A percentile compares a stretch with the other conserved stretches of the same genome.
Evolutionary conservation across 1,284 basidiomycete genomes (phyloP).

Genomic region (Irpex sp.): DNA sequence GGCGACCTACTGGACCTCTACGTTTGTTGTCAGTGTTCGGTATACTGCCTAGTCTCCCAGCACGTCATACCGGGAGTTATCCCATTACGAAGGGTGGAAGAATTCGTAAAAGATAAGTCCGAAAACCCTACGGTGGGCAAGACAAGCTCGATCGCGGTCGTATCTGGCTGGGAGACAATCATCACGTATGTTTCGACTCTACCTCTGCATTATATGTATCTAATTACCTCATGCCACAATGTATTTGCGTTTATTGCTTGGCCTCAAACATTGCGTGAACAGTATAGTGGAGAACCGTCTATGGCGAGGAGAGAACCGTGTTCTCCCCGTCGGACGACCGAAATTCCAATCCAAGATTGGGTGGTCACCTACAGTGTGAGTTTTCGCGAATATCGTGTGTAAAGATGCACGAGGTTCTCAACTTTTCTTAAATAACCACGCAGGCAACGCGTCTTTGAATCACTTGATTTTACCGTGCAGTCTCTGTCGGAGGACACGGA

Average conservation of each 20-base stretch:
- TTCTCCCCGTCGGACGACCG: constrained; percentile 48
- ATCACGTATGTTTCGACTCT: constrained; percentile 45
- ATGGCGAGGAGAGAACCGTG: constrained; percentile 64
- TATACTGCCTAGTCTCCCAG: constrained; percentile 62
- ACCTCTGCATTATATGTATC: constrained; percentile 1
- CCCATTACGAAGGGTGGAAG: constrained; percentile 46
- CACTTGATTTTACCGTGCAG: constrained; percentile 50
- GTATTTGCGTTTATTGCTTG: neutral
- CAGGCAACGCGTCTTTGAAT: constrained; percentile 43
- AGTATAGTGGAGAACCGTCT: constrained; percentile 72
- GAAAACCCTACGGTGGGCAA: constrained; percentile 37
- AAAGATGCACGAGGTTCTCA: constrained; percentile 1
- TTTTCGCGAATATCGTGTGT: constrained; percentile 8
- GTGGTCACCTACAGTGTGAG: constrained; percentile 61
- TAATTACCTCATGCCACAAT: neutral
- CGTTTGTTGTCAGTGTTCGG: constrained; percentile 77
- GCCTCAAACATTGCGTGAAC: neutral
- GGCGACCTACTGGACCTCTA: constrained; percentile 72
- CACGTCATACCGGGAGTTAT: constrained; percentile 69
- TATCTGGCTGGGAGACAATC: constrained; percentile 63
- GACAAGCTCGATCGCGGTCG: constrained; percentile 46
- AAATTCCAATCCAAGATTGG: constrained; percentile 64
- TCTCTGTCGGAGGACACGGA: constrained; percentile 24
- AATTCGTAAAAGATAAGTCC: constrained; percentile 37
- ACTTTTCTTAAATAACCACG: constrained; percentile 29